Evolutionary conservation across 176 grass and related monocot genomes (phyloP), one percentile per base, ranked within the genome.

Genomic region (Hsuehochloa calcarea): DNA sequence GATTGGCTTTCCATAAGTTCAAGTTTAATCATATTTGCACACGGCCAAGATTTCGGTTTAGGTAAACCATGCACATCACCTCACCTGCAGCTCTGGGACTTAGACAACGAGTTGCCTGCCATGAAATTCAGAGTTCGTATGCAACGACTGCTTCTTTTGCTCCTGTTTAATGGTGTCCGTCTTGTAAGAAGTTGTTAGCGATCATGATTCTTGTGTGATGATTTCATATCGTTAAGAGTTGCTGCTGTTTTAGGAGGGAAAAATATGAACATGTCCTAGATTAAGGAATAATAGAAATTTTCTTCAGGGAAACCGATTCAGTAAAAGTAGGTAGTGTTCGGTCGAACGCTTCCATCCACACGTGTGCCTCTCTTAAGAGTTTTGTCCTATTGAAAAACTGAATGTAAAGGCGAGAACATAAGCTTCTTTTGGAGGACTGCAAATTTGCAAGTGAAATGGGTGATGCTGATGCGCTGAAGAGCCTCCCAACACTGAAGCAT

Each of bases 31-130:
- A 49, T 55, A 14, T 46, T 65, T 31, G 39, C 37, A 37, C 10
- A 22, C 19, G 73, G 50, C 66, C 73, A 73, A 78, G 65, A 82
- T 65, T 31, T 14, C 22, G 31, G 9, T 76, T 76, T 86, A 29
- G 72, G 88, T 86, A 23, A 85, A 35, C 52, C 10, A 6, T 56
- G 10, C 65, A 15, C 52, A 44, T 81, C 61, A 20, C 51, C 68
- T 46, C 26, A n/a, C 59, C 68, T 49, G 44, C 81, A 72, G 54
- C 3, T 66, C 44, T 26, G 46, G 19, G 72, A 67, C 61, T 38
- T 8, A 5, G 66, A 64, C 22, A 71, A 16, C 34, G 43, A 63
- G 75, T 60, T 74, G 26, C 27, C 60, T 15, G 49, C 49, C 13
- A 11, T 67, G 60, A 47, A 67, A 58, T 39, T 85, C 7, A 10